Evolutionary conservation across 2,329 filamentous ascomycete genomes (phyloP).

Genomic region (Exophiala oligosperma): DNA sequence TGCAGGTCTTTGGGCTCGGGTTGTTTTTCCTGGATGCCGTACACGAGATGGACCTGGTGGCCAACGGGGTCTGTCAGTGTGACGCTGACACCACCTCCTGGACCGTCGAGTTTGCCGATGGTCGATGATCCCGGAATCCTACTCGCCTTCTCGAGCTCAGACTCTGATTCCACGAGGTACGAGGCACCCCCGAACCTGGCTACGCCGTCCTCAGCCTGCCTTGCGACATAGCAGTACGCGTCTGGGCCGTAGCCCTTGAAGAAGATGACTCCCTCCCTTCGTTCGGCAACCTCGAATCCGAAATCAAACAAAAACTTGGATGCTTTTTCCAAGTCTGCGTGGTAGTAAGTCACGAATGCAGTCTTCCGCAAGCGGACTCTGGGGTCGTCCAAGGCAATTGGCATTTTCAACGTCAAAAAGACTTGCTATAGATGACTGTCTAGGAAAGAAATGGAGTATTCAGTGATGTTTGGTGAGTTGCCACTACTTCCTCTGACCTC

Average conservation of each 20-base stretch:
- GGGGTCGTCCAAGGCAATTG: constrained; percentile 3
- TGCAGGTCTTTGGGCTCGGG: constrained; percentile 12
- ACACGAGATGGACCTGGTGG: constrained; percentile 32
- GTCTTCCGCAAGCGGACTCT: constrained; percentile 16
- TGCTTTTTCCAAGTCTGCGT: constrained; percentile 24
- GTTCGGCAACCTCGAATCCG: constrained; percentile 20
- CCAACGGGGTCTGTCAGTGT: constrained; percentile 28
- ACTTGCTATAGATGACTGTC: neutral
- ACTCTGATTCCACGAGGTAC: constrained; percentile 18
- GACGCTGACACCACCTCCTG: constrained; percentile 24
- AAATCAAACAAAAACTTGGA: constrained; percentile 24
- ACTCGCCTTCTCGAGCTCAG: constrained; percentile 15
- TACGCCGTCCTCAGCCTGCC: constrained; percentile 3
- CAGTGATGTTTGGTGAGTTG: neutral
- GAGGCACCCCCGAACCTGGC: constrained; percentile 17
- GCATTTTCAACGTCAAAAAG: neutral
- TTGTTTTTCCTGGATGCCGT: constrained; percentile 32
- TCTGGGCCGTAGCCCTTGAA: constrained; percentile 24
- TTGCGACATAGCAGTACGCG: constrained; percentile 23
- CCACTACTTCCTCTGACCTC: neutral
- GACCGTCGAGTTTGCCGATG: constrained; percentile 36
- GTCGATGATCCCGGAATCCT: constrained; percentile 32
- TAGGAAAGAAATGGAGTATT: no score
- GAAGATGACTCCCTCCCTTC: constrained; percentile 16
- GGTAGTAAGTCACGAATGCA: constrained; percentile 27